A percentile compares a stretch with the other conserved stretches of the same genome.
Conservation (phyloP, 192 early-diverging fungal species). For the Phycomyces nitens region DNA sequence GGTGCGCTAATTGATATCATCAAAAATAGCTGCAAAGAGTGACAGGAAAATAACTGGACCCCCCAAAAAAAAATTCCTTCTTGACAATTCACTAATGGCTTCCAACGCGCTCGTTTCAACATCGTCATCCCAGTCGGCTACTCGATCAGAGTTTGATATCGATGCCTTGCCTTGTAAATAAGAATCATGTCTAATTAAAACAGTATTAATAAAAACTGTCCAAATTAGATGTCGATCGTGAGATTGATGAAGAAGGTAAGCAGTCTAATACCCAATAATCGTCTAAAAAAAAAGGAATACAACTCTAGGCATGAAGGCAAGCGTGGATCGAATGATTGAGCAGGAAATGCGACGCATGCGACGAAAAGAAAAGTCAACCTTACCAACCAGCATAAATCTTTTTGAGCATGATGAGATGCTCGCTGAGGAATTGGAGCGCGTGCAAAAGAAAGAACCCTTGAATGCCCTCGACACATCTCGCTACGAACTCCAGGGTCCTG, state of each 20-base stretch:
- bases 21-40: too few species aligned
- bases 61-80: too few species aligned
- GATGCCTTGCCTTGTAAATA: conserved; percentile 54
- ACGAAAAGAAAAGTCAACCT: conserved; percentile 27
- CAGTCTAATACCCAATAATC: not conserved
- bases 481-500: conserved; percentile 45
- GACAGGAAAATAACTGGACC: too few species aligned
- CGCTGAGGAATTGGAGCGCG: conserved; percentile 43
- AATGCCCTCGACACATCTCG: conserved; percentile 41
- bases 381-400: conserved; percentile 45
- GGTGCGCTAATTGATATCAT: too few species aligned
- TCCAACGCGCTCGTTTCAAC: too few species aligned
- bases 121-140: not conserved
- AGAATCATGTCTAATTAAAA: conserved; percentile 1
- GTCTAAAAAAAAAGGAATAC: not conserved
- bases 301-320: conserved; percentile 40
- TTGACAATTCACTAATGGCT: too few species aligned
- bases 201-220: not conserved
- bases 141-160: conserved; percentile 24
- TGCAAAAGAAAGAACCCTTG: conserved; percentile 44
- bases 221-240: conserved; percentile 46
- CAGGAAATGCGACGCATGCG: conserved; percentile 52
- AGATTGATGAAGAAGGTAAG: conserved; percentile 48
- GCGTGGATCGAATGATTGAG: conserved; percentile 52
- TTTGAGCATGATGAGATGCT: conserved; percentile 40